Evolutionary conservation across 1,284 basidiomycete species (phyloP).

Genomic region (Sporisorium graminicola): DNA sequence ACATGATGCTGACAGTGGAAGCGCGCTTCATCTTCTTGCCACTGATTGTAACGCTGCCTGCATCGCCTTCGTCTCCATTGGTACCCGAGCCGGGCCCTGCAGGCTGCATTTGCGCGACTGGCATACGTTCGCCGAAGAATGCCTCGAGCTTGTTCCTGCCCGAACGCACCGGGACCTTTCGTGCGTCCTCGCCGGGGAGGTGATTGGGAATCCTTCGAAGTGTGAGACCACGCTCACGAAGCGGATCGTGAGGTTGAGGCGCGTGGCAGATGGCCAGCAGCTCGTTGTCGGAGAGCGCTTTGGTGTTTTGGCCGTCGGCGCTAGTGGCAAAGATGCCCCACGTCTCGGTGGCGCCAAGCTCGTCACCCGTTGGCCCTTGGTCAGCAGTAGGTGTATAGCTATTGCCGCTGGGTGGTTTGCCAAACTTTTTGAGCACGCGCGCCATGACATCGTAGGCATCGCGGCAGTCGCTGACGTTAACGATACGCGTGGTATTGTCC

Average conservation of each 20-base stretch:
- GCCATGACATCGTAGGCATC: slow-evolving; percentile 65
- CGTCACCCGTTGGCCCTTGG: slow-evolving; percentile 47
- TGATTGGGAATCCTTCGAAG: slow-evolving; percentile 71
- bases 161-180: slow-evolving; percentile 37
- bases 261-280: slow-evolving; percentile 87
- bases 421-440: slow-evolving; percentile 67
- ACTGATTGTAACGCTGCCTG: slow-evolving; percentile 51
- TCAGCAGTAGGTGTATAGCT: slow-evolving; percentile 63
- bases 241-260: slow-evolving; percentile 80
- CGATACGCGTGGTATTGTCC: slow-evolving; percentile 63
- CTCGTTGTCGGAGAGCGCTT: slow-evolving; percentile 73
- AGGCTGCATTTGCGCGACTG: slow-evolving; percentile 48
- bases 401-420: slow-evolving; percentile 55
- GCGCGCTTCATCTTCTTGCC: slow-evolving; percentile 86
- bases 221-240: slow-evolving; percentile 84
- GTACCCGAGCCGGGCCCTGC: slow-evolving; percentile 65
- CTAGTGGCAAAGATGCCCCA: slow-evolving; percentile 65
- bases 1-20: slow-evolving; percentile 92
- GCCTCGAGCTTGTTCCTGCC: slow-evolving; percentile 71
- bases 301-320: slow-evolving; percentile 60
- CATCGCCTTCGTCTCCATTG: slow-evolving; percentile 51
- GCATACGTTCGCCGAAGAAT: slow-evolving; percentile 75
- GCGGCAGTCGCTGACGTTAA: slow-evolving; percentile 64
- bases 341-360: slow-evolving; percentile 43
- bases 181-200: slow-evolving; percentile 44